A percentile compares a stretch with the other conserved stretches of the same genome.
phyloP scores from a whole-genome alignment of 306 rosid species.

The Hippophae gyantsensis region DNA sequence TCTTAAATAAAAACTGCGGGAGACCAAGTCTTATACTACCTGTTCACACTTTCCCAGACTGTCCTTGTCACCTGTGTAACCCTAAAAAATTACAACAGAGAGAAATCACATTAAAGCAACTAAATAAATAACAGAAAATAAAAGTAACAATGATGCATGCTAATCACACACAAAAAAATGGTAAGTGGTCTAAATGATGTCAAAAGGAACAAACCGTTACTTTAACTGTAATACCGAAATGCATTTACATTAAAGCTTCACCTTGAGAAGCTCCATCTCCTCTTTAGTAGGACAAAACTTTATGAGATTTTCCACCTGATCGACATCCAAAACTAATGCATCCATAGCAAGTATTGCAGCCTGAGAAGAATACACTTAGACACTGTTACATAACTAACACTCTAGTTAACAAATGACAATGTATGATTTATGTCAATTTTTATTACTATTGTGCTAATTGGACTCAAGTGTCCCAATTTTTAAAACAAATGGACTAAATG shows the following conservation, averaged over 20 bases:
- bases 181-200: constrained; percentile 5
- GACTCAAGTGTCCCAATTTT: too few species aligned
- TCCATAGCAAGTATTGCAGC: constrained; percentile 91
- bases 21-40: constrained; percentile 41
- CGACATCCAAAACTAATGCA: constrained; percentile 80
- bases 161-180: constrained; percentile 12
- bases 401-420: constrained; percentile 4
- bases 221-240: constrained; percentile 13
- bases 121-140: constrained; percentile 2
- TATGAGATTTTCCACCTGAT: constrained; percentile 91
- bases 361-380: constrained; percentile 35
- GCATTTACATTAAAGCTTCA: constrained; percentile 22
- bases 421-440: too few species aligned
- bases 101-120: constrained; percentile 24
- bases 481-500: too few species aligned
- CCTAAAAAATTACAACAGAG: constrained; percentile 38
- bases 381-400: constrained; percentile 16
- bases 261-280: constrained; percentile 98
- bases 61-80: constrained; percentile 79
- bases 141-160: constrained; percentile 1
- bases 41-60: constrained; percentile 87
- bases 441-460: too few species aligned
- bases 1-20: too few species aligned
- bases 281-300: constrained; percentile 97
- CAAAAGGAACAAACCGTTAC: constrained; percentile 14